phyloP scores from a whole-genome alignment of 371 early-diverging fungal genomes.

The Actinomucor elegans region DNA sequence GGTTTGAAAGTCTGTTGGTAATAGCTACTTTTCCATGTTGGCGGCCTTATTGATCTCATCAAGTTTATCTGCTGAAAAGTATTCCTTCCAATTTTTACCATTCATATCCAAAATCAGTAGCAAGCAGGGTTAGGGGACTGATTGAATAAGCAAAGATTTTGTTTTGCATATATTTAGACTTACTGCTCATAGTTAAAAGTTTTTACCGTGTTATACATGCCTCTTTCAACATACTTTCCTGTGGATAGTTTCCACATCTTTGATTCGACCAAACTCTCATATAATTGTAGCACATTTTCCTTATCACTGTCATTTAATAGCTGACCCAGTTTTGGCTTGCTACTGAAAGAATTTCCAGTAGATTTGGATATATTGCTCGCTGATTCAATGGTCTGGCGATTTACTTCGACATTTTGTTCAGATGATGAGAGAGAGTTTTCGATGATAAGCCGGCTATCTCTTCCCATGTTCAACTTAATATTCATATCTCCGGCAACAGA shows the following conservation, averaged over 20 bases:
- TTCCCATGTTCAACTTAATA: too few relatives aligned
- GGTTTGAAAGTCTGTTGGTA: neutral
- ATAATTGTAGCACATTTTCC: neutral
- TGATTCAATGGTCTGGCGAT: too few relatives aligned
- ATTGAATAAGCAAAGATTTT: neutral
- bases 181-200: conserved; percentile 13
- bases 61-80: conserved; percentile 1
- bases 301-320: too few relatives aligned
- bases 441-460: too few relatives aligned
- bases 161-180: neutral
- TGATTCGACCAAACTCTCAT: neutral
- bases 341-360: too few relatives aligned
- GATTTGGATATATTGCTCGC: too few relatives aligned
- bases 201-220: neutral
- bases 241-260: conserved; percentile 18
- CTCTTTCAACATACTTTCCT: neutral
- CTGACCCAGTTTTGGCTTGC: too few relatives aligned
- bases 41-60: neutral
- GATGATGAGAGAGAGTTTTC: too few relatives aligned
- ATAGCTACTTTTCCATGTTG: neutral
- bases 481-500: too few relatives aligned
- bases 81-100: neutral
- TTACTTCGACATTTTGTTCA: too few relatives aligned
- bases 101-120: neutral
- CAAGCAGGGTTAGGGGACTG: conserved; percentile 2